A percentile compares a stretch with the other conserved stretches of the same genome.
Conservation (phyloP, 2,329 filamentous ascomycete species). For the Epicoccum sorghinum region DNA sequence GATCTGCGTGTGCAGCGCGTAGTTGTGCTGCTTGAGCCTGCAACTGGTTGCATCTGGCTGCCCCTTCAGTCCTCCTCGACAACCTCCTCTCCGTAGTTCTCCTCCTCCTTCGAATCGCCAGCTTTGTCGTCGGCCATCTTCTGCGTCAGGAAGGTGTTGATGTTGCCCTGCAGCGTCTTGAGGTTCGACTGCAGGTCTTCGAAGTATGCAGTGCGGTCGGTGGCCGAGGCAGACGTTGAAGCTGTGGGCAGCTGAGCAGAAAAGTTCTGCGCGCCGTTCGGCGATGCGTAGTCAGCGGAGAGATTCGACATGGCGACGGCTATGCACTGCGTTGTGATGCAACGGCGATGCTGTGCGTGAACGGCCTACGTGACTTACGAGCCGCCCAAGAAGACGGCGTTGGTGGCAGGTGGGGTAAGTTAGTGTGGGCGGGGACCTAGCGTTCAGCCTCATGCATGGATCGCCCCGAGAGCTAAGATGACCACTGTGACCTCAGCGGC, state of each 20-base stretch:
- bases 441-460: constrained; percentile 13
- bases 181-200: constrained; percentile 63
- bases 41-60: neutral
- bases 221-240: constrained; percentile 34
- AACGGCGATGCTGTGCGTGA: neutral
- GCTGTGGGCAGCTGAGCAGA: constrained; percentile 26
- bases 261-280: constrained; percentile 39
- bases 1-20: too few species aligned
- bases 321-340: neutral
- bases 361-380: neutral
- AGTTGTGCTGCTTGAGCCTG: too few species aligned
- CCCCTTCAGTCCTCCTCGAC: constrained; percentile 63
- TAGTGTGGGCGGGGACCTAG: constrained; percentile 5
- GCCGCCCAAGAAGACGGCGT: constrained; percentile 2
- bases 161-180: constrained; percentile 63
- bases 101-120: constrained; percentile 58
- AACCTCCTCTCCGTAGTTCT: constrained; percentile 86
- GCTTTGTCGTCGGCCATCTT: constrained; percentile 76
- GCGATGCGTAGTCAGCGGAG: constrained; percentile 62
- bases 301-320: constrained; percentile 43
- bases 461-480: constrained; percentile 7
- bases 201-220: constrained; percentile 66
- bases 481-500: neutral
- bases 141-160: constrained; percentile 74
- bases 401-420: neutral